phyloP scores from a whole-genome alignment of 2,329 filamentous ascomycete species.

The Penicillium sp. region DNA sequence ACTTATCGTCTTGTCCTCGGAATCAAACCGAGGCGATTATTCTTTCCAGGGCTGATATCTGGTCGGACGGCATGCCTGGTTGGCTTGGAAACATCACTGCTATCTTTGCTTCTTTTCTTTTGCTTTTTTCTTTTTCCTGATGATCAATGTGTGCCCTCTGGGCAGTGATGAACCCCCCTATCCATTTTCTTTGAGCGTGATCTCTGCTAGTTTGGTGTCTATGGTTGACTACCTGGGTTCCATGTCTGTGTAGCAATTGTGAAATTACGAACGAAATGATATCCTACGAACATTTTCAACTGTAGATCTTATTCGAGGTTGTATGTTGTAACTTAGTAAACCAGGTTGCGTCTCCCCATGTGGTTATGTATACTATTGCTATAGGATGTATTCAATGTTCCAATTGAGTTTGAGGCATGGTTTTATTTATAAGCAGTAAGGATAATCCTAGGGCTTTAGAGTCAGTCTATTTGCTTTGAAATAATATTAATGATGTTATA shows the following conservation, averaged over 20 bases:
- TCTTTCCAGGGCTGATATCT: not conserved
- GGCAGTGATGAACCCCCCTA: constrained; percentile 6
- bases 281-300: not conserved
- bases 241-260: constrained; percentile 10
- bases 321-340: not conserved
- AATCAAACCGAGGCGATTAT: not conserved
- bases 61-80: not conserved
- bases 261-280: constrained; percentile 3
- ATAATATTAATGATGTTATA: no score
- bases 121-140: not conserved
- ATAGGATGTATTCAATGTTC: no score
- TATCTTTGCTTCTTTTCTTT: not conserved
- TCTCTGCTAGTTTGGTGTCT: constrained; percentile 13
- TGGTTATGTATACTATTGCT: no score
- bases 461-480: no score
- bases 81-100: not conserved
- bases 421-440: no score
- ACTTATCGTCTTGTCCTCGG: not conserved
- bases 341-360: no score
- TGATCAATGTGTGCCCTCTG: constrained; percentile 5
- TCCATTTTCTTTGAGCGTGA: constrained; percentile 6
- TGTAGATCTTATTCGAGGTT: not conserved
- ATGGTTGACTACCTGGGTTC: constrained; percentile 13
- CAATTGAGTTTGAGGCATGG: no score
- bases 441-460: no score